Evolutionary conservation across 208 protist species (phyloP).

Genomic region (Leishmania guyanensis): DNA sequence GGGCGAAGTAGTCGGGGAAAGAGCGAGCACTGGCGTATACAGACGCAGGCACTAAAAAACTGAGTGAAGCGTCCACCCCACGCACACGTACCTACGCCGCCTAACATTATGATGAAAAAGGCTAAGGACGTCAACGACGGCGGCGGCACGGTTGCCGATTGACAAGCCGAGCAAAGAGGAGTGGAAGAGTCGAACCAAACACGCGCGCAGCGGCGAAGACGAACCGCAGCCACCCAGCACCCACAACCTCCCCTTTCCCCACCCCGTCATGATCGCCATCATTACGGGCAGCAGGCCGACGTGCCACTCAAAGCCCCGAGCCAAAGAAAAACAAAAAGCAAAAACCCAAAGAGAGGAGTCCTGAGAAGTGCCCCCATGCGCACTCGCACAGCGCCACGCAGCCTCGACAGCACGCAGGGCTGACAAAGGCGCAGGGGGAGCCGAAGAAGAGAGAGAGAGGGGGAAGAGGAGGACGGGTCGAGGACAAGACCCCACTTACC

Average conservation of each 20-base stretch:
- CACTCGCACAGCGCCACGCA: neutral
- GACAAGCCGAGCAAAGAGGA: neutral
- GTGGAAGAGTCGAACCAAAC: neutral
- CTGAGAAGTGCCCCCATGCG: no score
- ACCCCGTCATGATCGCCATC: no score
- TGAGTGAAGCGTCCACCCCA: neutral
- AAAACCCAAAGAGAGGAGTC: neutral
- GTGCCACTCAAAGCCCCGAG: neutral
- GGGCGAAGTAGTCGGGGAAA: no score
- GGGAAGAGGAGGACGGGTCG: neutral
- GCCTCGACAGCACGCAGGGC: neutral
- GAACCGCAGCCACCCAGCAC: neutral
- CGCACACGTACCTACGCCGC: neutral
- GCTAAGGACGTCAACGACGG: neutral
- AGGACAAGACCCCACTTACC: neutral
- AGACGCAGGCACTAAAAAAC: conserved; percentile 24
- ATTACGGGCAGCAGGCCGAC: neutral
- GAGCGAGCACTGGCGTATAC: conserved; percentile 3
- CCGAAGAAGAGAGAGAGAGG: neutral
- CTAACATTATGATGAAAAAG: neutral
- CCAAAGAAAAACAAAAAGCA: neutral
- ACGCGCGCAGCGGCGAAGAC: neutral
- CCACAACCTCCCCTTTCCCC: no score
- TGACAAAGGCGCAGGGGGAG: neutral
- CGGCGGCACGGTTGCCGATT: neutral